These are phyloP conservation scores for Pseudozyma tsukubaensis DNA, from an alignment of 1,284 basidiomycete genomes.

Conservation along the genomic window DNA sequence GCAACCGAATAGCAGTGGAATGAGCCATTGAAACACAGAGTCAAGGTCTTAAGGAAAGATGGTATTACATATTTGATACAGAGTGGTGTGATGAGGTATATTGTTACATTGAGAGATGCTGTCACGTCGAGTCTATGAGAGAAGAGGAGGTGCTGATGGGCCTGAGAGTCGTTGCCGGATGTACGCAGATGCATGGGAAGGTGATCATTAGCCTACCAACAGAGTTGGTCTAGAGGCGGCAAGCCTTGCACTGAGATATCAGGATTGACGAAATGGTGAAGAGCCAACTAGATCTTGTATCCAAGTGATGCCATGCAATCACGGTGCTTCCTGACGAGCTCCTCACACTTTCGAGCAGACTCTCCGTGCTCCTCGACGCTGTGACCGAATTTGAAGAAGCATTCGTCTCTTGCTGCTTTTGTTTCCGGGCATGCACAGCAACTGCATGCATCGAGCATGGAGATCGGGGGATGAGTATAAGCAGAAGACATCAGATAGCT, in stretches of 20 bases:
- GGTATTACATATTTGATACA: constrained; percentile 25
- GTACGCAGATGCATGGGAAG: too few species aligned
- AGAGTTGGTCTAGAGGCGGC: too few species aligned
- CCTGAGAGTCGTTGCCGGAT: too few species aligned
- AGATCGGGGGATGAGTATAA: too few species aligned
- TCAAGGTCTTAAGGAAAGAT: not conserved
- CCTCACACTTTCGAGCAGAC: constrained; percentile 81
- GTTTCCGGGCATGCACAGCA: constrained; percentile 97
- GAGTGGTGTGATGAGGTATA: constrained; percentile 21
- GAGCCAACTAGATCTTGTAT: constrained; percentile 60
- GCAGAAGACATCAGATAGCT: too few species aligned
- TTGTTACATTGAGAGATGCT: constrained; percentile 24
- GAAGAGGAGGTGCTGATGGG: not conserved
- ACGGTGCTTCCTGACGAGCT: constrained; percentile 82
- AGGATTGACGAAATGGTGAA: not conserved
- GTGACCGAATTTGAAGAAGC: constrained; percentile 80
- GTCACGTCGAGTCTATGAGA: not conserved
- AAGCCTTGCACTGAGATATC: not conserved
- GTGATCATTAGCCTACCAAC: too few species aligned
- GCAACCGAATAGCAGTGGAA: too few species aligned
- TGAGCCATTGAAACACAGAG: too few species aligned
- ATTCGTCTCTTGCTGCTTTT: constrained; percentile 89
- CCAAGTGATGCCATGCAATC: constrained; percentile 83
- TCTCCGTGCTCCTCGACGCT: constrained; percentile 74
- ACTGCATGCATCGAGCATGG: constrained; percentile 62